phyloP scores from a whole-genome alignment of 352 stramenopile species.

The Poterioochromonas sp. region DNA sequence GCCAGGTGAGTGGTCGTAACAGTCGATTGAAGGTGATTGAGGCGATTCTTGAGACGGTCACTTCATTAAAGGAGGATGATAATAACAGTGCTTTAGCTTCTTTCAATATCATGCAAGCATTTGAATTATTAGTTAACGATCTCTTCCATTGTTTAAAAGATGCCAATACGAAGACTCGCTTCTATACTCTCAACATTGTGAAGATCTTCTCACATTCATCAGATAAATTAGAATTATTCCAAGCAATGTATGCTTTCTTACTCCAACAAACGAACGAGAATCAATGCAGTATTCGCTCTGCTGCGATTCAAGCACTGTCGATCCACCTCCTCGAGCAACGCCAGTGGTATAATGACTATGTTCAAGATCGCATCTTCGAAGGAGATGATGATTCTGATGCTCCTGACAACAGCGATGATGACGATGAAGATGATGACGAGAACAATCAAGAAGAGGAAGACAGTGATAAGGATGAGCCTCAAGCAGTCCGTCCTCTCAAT shows the following conservation, averaged over 20 bases:
- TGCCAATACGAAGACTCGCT: constrained; percentile 21
- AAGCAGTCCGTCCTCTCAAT: neutral
- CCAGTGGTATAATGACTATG: neutral
- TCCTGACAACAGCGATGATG: neutral
- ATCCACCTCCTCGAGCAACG: neutral
- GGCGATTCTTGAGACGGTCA: too few relatives aligned
- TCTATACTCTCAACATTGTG: neutral
- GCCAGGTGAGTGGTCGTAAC: neutral
- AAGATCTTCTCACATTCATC: neutral
- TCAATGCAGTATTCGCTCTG: neutral
- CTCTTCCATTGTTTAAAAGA: constrained; percentile 30
- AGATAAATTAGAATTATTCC: neutral
- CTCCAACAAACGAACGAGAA: neutral
- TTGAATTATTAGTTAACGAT: too few relatives aligned
- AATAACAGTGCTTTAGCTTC: too few relatives aligned
- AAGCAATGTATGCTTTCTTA: neutral
- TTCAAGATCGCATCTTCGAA: neutral
- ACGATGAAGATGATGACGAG: neutral
- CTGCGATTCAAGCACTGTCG: neutral
- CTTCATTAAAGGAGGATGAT: too few relatives aligned
- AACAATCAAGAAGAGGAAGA: neutral
- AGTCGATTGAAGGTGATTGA: neutral
- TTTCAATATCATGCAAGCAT: too few relatives aligned
- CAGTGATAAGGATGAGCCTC: neutral
- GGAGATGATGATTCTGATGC: neutral